Percentiles rank a stretch among this genome's conserved stretches.
These are phyloP conservation scores for Fulvia fulva DNA, from an alignment of 2,329 filamentous ascomycete genomes.

Conservation along the genomic window DNA sequence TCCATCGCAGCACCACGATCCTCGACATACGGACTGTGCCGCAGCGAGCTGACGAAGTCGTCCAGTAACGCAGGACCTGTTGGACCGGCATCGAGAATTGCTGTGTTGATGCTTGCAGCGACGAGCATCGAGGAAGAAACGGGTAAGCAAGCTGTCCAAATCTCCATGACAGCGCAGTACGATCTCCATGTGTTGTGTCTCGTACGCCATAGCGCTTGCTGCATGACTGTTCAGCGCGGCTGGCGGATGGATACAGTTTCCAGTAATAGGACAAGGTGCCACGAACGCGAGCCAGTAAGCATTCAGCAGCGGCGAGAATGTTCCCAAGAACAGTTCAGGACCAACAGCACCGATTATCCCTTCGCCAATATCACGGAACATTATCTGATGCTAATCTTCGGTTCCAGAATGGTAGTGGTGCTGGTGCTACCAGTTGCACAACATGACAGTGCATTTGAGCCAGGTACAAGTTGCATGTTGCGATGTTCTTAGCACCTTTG, in stretches of 20 bases:
- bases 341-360: background rate
- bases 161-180: slow-evolving; percentile 7
- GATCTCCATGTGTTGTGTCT: background rate
- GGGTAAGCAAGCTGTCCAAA: slow-evolving; percentile 2
- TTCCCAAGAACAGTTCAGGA: slow-evolving; percentile 9
- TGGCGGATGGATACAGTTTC: background rate
- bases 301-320: slow-evolving; percentile 17
- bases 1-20: slow-evolving; percentile 4
- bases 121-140: slow-evolving; percentile 3
- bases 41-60: slow-evolving; percentile 9
- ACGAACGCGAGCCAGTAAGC: slow-evolving; percentile 15
- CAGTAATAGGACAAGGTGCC: slow-evolving; percentile 9
- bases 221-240: background rate
- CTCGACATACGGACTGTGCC: slow-evolving; percentile 8
- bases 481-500: too few species aligned
- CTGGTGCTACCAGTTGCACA: too few species aligned
- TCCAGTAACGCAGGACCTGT: slow-evolving; percentile 13
- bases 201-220: background rate
- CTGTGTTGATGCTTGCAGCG: slow-evolving; percentile 6
- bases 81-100: slow-evolving; percentile 2
- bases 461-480: too few species aligned
- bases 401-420: too few species aligned
- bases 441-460: too few species aligned
- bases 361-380: too few species aligned
- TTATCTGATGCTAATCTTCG: too few species aligned